Base-by-base conservation (phyloP, 345 rosid genomes). In the Salix arbutifolia region DNA sequence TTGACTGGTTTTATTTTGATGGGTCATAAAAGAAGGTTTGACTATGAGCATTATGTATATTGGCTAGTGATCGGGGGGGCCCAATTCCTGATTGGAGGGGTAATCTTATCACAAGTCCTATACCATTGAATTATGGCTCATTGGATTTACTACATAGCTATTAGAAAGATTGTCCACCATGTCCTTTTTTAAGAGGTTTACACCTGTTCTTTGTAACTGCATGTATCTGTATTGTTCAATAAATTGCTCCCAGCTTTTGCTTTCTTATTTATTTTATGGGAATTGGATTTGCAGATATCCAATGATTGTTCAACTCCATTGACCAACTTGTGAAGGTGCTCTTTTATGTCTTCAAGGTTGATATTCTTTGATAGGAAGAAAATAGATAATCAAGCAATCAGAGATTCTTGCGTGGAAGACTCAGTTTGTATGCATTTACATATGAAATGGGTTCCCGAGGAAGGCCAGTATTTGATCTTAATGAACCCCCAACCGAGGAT, bases 391-490 rank as follows among this genome's bases (percentile, higher is more conserved):
- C 61, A 31, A 42, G 25, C 40, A 31, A 31, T 53, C 56, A 66
- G 42, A 42, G 56, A 30, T 52, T 52, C 17, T 70, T 31, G 25
- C 25, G 65, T 74, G 11, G 67, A 42, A 30, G 37, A 60, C 31
- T 70, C 81, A 72, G 84, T 80, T 90, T 91, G 89, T 86, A 96
- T 91, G 95, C 90, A 85, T 85, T 82, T 85, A 82, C 89, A 75
- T 81, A 88, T 86, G 91, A 91, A 83, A 96, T 96, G 99, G 94
- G 94, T 80, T 90, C 95, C 74, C 86, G 90, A 80, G 95, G 97
- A 85, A 91, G 85, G 89, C 83, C 82, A 64, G 78, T 94, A 78
- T 94, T 96, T 91, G 99, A 96, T 90, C 98, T 96, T 89, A 96
- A 96, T 85, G 99, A 96, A 84, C 94, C 91, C 78, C 98, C 99